phyloP scores from a whole-genome alignment of 2,329 filamentous ascomycete species.

The Trichoderma koningiopsis region DNA sequence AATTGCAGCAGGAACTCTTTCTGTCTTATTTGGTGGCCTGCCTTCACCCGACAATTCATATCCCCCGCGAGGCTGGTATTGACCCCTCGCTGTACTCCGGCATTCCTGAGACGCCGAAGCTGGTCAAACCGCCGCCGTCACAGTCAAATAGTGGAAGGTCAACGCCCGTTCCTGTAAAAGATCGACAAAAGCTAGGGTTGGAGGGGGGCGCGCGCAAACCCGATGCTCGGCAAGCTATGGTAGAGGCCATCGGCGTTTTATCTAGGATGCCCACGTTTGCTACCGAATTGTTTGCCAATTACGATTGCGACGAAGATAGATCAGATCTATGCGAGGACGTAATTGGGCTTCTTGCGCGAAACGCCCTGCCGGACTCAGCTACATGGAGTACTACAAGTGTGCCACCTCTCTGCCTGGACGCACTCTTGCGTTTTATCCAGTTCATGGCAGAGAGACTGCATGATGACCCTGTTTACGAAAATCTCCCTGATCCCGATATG shows the following conservation, averaged over 20 bases:
- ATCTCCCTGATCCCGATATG: conserved; percentile 64
- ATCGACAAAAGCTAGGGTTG: conserved; percentile 87
- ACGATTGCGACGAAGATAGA: conserved; percentile 91
- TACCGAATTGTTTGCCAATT: conserved; percentile 95
- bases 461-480: conserved; percentile 64
- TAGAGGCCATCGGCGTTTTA: conserved; percentile 90
- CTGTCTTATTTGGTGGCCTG: conserved; percentile 93
- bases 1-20: conserved; percentile 95
- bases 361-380: conserved; percentile 93
- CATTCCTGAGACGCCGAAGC: conserved; percentile 86
- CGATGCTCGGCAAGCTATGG: conserved; percentile 96
- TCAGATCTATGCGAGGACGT: conserved; percentile 94
- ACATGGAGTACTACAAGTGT: conserved; percentile 99
- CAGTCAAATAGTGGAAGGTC: conserved; percentile 77
- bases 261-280: conserved; percentile 93
- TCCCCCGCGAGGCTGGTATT: conserved; percentile 86
- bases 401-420: conserved; percentile 89
- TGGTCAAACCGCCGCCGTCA: conserved; percentile 76
- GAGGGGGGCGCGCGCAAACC: conserved; percentile 91
- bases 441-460: conserved; percentile 87
- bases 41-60: conserved; percentile 89
- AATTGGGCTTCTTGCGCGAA: conserved; percentile 87
- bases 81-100: conserved; percentile 90
- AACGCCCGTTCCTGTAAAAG: conserved; percentile 88
- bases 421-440: conserved; percentile 85